phyloP scores from a whole-genome alignment of 305 asterid genomes.

The Withania somnifera region DNA sequence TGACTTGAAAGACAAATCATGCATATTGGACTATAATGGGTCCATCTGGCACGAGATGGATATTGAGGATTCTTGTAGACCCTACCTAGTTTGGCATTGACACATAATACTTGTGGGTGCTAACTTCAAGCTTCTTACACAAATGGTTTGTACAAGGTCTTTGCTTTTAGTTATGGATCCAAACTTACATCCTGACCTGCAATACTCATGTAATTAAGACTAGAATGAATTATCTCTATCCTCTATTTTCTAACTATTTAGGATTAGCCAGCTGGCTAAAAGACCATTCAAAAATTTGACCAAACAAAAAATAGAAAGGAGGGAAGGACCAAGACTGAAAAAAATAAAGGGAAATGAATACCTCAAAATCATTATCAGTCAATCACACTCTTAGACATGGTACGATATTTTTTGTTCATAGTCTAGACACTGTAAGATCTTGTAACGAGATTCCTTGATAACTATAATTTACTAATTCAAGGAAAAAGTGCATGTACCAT shows the following conservation, averaged over 20 bases:
- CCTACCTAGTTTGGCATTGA: neutral
- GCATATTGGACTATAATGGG: neutral
- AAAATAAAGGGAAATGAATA: neutral
- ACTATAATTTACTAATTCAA: neutral
- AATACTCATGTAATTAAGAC: neutral
- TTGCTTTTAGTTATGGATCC: neutral
- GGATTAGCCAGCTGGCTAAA: neutral
- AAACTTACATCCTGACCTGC: neutral
- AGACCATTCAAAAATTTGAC: neutral
- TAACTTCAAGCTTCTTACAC: neutral
- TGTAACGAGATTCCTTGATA: neutral
- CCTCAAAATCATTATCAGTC: neutral
- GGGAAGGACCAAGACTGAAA: neutral
- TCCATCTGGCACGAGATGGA: neutral
- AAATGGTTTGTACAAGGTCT: neutral
- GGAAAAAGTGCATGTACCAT: neutral
- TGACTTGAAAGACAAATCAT: neutral
- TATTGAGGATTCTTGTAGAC: neutral
- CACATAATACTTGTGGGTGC: neutral
- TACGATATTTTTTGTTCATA: neutral
- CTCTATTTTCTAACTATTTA: neutral
- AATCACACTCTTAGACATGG: neutral
- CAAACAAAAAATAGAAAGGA: neutral
- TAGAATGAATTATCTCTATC: neutral
- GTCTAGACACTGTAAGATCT: neutral